These are phyloP conservation scores for Gossypium trilobum DNA, from an alignment of 441 rosid genomes.

Conservation along the genomic window DNA sequence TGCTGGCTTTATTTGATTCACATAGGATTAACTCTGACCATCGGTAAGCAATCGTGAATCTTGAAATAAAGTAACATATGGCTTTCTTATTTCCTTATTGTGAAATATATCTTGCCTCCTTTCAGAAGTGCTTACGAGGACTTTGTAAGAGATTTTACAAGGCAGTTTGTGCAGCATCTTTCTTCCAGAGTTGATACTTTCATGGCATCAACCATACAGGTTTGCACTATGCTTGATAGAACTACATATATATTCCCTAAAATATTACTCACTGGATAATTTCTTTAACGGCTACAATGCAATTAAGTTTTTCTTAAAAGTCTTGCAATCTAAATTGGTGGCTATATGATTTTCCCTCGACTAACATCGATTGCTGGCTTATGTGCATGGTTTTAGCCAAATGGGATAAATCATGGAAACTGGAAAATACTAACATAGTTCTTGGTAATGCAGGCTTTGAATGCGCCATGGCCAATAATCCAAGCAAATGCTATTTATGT, in stretches of 20 bases:
- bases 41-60: constrained; percentile 39
- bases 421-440: neutral
- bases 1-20: constrained; percentile 40
- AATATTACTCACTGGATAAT: neutral
- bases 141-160: constrained; percentile 72
- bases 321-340: neutral
- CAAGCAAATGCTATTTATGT: constrained; percentile 92
- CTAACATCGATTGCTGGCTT: neutral
- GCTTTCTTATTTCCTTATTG: constrained; percentile 14
- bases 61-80: constrained; percentile 4
- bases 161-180: constrained; percentile 50
- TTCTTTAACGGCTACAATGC: neutral
- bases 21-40: constrained; percentile 63
- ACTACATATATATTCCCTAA: neutral
- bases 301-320: neutral
- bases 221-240: constrained; percentile 22
- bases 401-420: neutral
- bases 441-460: constrained; percentile 61
- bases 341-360: neutral
- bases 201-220: constrained; percentile 86
- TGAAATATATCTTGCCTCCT: constrained; percentile 1
- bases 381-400: neutral
- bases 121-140: constrained; percentile 69
- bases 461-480: constrained; percentile 90
- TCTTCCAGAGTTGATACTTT: constrained; percentile 64